Evolutionary conservation across 2,329 filamentous ascomycete species (phyloP), one percentile per base, ranked within the genome.

Genomic region (Fusarium domesticum): DNA sequence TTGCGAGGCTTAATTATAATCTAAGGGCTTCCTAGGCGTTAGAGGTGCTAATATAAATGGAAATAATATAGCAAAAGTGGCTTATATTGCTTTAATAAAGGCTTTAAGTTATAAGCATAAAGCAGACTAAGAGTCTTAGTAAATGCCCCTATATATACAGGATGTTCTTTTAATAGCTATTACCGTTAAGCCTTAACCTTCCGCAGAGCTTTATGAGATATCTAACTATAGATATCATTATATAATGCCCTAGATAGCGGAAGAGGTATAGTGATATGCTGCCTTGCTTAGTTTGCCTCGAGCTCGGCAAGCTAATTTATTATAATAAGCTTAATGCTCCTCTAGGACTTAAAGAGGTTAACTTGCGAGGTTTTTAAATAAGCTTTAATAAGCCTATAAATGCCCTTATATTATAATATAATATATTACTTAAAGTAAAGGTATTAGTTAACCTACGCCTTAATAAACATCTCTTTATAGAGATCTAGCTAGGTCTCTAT

Each of bases 391-490:
- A 43, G 41, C 11, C 25, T 1, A 37, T 37, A n/a, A 32, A 43
- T 43, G n/a, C 41, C 18, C 12, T 43, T n/a, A 10, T 3, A 11
- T 23, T 15, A 12, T 3, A 18, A 43, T 33, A 6, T 38, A 35
- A 35, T 28, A 50, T 36, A 37, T 54, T 59, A 19, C 48, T 45
- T 28, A 43, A 59, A 59, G 43, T 56, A 39, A 19, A 39, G 30
- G 16, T 54, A 35, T 17, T 45, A 10, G 38, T 58, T 37, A 34
- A 61, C 55, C 48, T 39, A 59, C 10, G 47, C 54, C 35, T 48
- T 50, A 2, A 57, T 42, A 18, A 61, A 35, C 43, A 39, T 59
- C 40, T 59, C 40, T 34, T 59, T 60, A 20, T 48, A 50, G 28
- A 33, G 43, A 15, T 52, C 37, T 20, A 60, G 51, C 58, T 36